Evolutionary conservation across 768 basidiomycete genomes (phyloP).

Genomic region (Panaeolus cyanescens): DNA sequence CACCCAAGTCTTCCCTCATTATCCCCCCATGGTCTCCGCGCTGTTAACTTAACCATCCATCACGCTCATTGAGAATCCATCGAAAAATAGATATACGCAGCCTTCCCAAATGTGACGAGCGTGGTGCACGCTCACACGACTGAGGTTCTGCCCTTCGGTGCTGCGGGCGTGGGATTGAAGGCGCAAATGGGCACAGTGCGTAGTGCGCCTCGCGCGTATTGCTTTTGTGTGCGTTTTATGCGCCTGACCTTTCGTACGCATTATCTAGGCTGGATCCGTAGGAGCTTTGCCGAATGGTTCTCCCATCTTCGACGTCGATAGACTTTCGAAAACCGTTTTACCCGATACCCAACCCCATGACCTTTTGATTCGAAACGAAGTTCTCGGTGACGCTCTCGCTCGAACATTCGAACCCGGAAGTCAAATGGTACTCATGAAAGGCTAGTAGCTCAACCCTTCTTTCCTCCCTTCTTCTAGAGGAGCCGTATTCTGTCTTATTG

Average conservation of each 20-base stretch:
- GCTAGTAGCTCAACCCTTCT: neutral
- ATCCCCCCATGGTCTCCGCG: neutral
- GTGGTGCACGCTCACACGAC: conserved; percentile 22
- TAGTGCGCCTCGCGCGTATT: neutral
- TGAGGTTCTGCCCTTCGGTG: conserved; percentile 19
- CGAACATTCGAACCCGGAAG: conserved; percentile 12
- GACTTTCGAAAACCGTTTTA: conserved; percentile 16
- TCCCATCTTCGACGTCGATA: conserved; percentile 18
- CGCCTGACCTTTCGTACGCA: neutral
- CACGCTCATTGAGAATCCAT: neutral
- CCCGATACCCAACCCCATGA: conserved; percentile 19
- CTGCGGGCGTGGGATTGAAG: conserved; percentile 15
- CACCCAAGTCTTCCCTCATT: neutral
- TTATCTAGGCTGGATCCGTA: conserved; percentile 15
- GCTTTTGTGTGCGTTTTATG: neutral
- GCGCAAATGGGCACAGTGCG: conserved; percentile 22
- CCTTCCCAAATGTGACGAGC: conserved; percentile 16
- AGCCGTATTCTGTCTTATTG: neutral
- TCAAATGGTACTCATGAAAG: conserved; percentile 12
- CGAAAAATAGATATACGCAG: conserved; percentile 17
- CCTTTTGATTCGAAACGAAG: conserved; percentile 17
- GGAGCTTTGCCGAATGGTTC: conserved; percentile 15
- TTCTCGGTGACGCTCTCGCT: conserved; percentile 19
- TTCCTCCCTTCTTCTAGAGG: neutral
- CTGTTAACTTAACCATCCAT: neutral